Evolutionary conservation across 345 rosid species (phyloP).

Genomic region (Citrus inodora): DNA sequence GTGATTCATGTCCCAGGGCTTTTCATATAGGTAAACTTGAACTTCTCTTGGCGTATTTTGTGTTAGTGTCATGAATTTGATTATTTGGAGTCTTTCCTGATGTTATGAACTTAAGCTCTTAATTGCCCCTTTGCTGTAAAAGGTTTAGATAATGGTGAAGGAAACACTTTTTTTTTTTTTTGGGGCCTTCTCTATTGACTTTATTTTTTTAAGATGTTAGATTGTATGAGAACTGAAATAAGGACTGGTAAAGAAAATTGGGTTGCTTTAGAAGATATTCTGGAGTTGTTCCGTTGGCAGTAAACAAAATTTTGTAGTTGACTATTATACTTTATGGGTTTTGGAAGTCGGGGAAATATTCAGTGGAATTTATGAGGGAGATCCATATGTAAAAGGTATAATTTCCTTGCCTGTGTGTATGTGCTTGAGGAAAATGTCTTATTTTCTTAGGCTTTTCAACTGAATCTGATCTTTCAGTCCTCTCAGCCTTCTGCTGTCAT

Average conservation of each 20-base stretch:
- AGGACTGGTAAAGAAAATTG: not conserved
- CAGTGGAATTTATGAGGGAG: not conserved
- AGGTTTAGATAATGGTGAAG: not conserved
- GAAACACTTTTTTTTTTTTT: not conserved
- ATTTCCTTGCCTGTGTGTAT: not conserved
- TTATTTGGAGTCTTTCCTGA: not conserved
- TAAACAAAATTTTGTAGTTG: not conserved
- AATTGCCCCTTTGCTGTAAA: not conserved
- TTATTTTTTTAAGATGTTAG: not conserved
- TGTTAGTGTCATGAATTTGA: not conserved
- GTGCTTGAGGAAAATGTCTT: not conserved
- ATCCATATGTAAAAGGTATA: not conserved
- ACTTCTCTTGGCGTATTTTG: constrained; percentile 6
- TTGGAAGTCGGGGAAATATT: not conserved
- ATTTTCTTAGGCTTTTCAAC: not conserved
- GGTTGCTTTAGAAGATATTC: not conserved
- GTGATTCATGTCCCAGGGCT: constrained; percentile 96
- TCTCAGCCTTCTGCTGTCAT: not conserved
- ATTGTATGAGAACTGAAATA: not conserved
- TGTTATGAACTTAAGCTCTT: not conserved
- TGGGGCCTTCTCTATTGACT: not conserved
- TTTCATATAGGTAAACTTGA: constrained; percentile 66
- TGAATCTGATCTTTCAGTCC: not conserved
- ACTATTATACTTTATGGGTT: not conserved
- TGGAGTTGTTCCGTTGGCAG: not conserved